Evolutionary conservation across 1,284 basidiomycete species (phyloP).

Genomic region (Ustilago xerochloae): DNA sequence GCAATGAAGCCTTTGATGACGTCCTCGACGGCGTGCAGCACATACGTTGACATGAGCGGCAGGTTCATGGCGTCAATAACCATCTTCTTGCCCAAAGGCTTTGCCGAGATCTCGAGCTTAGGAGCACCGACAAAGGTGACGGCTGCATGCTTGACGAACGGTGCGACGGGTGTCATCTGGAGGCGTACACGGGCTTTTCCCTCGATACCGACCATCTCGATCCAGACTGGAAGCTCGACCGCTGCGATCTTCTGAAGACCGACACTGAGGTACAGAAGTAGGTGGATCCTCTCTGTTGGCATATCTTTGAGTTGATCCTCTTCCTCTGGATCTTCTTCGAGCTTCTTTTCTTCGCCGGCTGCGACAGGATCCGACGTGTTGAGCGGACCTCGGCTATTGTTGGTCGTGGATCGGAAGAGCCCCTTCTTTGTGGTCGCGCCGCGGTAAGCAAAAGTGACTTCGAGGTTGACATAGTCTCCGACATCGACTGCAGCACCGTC

Average conservation of each 20-base stretch:
- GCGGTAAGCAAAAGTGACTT: slow-evolving; percentile 59
- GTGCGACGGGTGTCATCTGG: slow-evolving; percentile 57
- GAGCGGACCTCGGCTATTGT: slow-evolving; percentile 16
- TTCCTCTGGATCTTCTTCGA: slow-evolving; percentile 10
- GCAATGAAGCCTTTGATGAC: slow-evolving; percentile 62
- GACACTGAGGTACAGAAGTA: slow-evolving; percentile 59
- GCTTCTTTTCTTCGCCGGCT: slow-evolving; percentile 11
- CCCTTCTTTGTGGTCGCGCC: slow-evolving; percentile 38
- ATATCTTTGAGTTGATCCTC: slow-evolving; percentile 33
- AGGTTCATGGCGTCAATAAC: slow-evolving; percentile 66
- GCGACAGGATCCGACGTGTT: slow-evolving; percentile 16
- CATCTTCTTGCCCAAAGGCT: slow-evolving; percentile 62
- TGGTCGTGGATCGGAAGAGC: slow-evolving; percentile 27
- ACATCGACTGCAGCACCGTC: slow-evolving; percentile 39
- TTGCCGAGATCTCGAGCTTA: slow-evolving; percentile 61
- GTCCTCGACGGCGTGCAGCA: slow-evolving; percentile 55
- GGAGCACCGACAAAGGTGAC: slow-evolving; percentile 59
- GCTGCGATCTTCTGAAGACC: slow-evolving; percentile 64
- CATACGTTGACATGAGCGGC: slow-evolving; percentile 61
- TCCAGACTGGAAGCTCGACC: slow-evolving; percentile 62
- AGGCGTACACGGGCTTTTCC: slow-evolving; percentile 63
- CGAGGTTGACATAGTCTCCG: slow-evolving; percentile 60
- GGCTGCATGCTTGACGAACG: slow-evolving; percentile 62
- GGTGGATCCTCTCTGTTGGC: slow-evolving; percentile 50
- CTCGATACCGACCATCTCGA: slow-evolving; percentile 62